phyloP scores from a whole-genome alignment of 495 filamentous ascomycete species.

The Penicillium salamii region DNA sequence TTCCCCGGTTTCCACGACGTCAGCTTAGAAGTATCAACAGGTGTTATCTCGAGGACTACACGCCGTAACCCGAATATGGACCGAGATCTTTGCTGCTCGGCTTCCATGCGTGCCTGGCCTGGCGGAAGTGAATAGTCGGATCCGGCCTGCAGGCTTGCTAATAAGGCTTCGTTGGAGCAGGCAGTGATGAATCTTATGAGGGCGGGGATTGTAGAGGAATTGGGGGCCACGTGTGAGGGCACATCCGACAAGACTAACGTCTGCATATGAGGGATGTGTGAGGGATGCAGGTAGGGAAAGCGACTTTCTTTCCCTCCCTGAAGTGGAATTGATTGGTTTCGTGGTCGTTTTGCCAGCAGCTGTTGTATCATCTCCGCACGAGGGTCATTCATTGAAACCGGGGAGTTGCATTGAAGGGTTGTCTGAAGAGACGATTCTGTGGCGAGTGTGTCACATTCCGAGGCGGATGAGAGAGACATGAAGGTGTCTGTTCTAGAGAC shows the following conservation, averaged over 20 bases:
- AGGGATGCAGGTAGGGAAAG: conserved; percentile 52
- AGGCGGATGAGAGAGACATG: conserved; percentile 11
- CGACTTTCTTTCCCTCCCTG: conserved; percentile 28
- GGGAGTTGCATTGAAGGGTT: conserved; percentile 23
- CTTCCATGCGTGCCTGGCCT: conserved; percentile 37
- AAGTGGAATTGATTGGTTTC: conserved; percentile 26
- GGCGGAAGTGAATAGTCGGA: conserved; percentile 51
- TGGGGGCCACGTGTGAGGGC: conserved; percentile 47
- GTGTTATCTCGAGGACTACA: conserved; percentile 57
- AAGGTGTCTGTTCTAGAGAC: conserved; percentile 11
- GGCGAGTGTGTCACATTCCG: conserved; percentile 1
- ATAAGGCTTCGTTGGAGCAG: conserved; percentile 56
- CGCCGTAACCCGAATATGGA: conserved; percentile 54
- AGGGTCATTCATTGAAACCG: conserved; percentile 22
- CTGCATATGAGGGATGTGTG: conserved; percentile 53
- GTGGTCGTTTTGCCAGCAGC: conserved; percentile 35
- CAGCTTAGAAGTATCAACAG: conserved; percentile 22
- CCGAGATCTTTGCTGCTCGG: conserved; percentile 42
- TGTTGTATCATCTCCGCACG: conserved; percentile 31
- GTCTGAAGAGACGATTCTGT: conserved; percentile 2
- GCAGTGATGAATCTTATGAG: conserved; percentile 56
- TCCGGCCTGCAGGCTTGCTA: conserved; percentile 53
- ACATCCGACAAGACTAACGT: conserved; percentile 59
- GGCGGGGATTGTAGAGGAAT: conserved; percentile 43
- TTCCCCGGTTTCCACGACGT: conserved; percentile 39